A percentile compares a stretch with the other conserved stretches of the same genome.
Conservation (phyloP, 2,329 filamentous ascomycete species). For the Botrytis hyacinthi region DNA sequence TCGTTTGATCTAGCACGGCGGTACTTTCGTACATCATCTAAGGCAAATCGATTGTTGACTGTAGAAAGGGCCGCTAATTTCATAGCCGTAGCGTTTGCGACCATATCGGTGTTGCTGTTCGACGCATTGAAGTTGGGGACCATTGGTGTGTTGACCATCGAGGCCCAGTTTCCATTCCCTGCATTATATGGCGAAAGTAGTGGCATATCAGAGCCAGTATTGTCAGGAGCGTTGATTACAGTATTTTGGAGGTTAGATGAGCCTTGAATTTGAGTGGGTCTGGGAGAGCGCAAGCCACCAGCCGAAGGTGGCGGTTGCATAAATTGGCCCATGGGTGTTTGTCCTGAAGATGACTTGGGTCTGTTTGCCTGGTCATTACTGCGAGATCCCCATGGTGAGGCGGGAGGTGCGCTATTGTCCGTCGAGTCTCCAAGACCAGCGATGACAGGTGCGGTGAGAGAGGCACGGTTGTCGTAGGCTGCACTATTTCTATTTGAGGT, state of each 20-base stretch:
- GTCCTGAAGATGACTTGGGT: constrained; percentile 76
- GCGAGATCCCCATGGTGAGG: constrained; percentile 74
- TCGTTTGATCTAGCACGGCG: constrained; percentile 88
- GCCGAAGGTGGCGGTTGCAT: constrained; percentile 75
- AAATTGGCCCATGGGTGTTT: constrained; percentile 91
- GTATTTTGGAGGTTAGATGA: constrained; percentile 78
- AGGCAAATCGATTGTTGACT: constrained; percentile 94
- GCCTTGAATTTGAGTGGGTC: constrained; percentile 60
- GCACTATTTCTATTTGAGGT: constrained; percentile 91
- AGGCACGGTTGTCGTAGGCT: constrained; percentile 69
- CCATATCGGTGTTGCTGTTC: constrained; percentile 70
- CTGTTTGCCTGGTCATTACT: constrained; percentile 53
- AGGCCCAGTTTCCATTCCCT: constrained; percentile 92
- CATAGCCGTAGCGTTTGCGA: constrained; percentile 98
- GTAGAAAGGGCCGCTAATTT: constrained; percentile 95
- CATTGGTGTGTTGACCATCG: constrained; percentile 97
- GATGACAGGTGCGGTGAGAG: constrained; percentile 72
- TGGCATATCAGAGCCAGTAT: constrained; percentile 68
- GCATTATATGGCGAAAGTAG: constrained; percentile 80
- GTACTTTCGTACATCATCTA: constrained; percentile 96
- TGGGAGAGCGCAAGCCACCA: constrained; percentile 70
- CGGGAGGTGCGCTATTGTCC: constrained; percentile 60
- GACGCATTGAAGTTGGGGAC: constrained; percentile 73
- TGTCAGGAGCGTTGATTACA: constrained; percentile 72
- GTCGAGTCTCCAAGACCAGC: constrained; percentile 64